Conservation (phyloP, 306 rosid species). For the Heteromeles arbutifolia region DNA sequence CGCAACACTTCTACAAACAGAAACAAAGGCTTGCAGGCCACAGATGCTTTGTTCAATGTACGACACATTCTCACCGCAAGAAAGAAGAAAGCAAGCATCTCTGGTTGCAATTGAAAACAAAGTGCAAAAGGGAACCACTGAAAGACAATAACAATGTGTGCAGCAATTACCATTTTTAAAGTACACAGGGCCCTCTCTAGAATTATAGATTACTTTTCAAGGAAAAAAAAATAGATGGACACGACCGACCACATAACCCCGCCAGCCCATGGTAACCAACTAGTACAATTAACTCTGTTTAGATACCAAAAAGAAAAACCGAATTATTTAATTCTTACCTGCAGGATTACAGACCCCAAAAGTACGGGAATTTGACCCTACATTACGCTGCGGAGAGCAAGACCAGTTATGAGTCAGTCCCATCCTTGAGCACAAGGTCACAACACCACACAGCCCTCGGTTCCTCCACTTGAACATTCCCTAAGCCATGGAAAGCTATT, state of each 20-base stretch:
- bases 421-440: slow-evolving; percentile 28
- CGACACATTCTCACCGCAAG: not conserved
- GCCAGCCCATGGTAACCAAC: not conserved
- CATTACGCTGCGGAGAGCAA: slow-evolving; percentile 36
- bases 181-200: not conserved
- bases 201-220: not conserved
- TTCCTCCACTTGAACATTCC: slow-evolving; percentile 18
- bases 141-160: not conserved
- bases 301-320: not conserved
- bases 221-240: not conserved
- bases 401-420: slow-evolving; percentile 35
- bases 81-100: not conserved
- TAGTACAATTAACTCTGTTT: not conserved
- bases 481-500: slow-evolving; percentile 18
- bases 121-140: not conserved
- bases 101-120: not conserved
- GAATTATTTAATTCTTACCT: slow-evolving; percentile 35
- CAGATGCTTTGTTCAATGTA: not conserved
- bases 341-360: slow-evolving; percentile 32
- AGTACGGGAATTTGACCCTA: slow-evolving; percentile 30
- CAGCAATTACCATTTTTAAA: not conserved
- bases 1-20: not conserved
- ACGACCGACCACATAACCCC: not conserved
- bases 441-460: slow-evolving; percentile 28
- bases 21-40: not conserved